These are phyloP conservation scores for Trichophaea hybrida DNA, from an alignment of 2,329 filamentous ascomycete species.

Conservation along the genomic window DNA sequence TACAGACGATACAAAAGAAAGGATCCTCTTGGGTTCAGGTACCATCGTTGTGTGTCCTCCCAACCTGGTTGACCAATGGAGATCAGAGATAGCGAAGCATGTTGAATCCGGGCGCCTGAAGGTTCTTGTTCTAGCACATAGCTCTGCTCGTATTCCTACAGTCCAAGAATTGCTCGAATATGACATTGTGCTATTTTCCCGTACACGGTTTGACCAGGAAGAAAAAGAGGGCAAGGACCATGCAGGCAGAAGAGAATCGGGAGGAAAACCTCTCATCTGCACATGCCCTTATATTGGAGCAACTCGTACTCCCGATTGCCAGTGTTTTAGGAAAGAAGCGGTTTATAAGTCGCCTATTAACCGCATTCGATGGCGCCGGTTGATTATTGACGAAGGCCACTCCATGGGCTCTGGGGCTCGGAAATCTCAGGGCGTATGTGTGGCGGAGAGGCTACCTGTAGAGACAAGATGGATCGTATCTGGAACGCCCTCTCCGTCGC, in stretches of 20 bases:
- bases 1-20: constrained; percentile 33
- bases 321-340: constrained; percentile 32
- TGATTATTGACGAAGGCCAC: constrained; percentile 88
- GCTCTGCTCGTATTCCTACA: constrained; percentile 41
- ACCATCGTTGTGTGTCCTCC: constrained; percentile 69
- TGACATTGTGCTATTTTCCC: constrained; percentile 67
- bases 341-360: constrained; percentile 49
- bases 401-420: constrained; percentile 51
- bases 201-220: constrained; percentile 56
- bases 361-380: constrained; percentile 65
- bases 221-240: constrained; percentile 39
- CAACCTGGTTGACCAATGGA: constrained; percentile 77
- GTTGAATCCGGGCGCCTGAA: constrained; percentile 45
- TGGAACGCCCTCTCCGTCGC: constrained; percentile 71
- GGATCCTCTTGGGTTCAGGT: constrained; percentile 49
- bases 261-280: constrained; percentile 25
- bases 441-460: constrained; percentile 43
- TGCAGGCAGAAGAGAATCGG: constrained; percentile 31
- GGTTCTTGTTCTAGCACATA: constrained; percentile 47
- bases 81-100: constrained; percentile 65
- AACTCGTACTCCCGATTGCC: constrained; percentile 34
- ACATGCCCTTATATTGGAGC: constrained; percentile 34
- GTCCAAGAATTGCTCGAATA: constrained; percentile 46
- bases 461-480: constrained; percentile 79
- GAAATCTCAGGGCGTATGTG: constrained; percentile 42